These are phyloP conservation scores for Malus asiatica DNA, from an alignment of 306 rosid genomes.

Conservation along the genomic window DNA sequence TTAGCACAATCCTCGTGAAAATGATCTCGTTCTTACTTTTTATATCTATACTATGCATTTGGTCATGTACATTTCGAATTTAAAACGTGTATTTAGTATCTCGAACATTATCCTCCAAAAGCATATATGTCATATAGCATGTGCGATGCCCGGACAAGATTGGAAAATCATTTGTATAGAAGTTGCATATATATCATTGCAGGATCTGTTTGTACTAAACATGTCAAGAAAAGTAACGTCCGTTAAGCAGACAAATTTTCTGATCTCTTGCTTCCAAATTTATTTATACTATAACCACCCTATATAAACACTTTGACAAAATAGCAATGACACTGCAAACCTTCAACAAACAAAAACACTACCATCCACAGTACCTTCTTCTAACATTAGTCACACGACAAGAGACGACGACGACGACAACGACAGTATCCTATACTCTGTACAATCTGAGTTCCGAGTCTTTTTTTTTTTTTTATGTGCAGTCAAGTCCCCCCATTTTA, in stretches of 20 bases:
- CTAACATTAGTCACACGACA: constrained; percentile 21
- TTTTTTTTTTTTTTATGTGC: constrained; percentile 31
- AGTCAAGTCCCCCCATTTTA: constrained; percentile 33
- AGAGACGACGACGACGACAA: constrained; percentile 1
- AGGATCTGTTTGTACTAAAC: constrained; percentile 10
- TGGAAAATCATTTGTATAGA: neutral
- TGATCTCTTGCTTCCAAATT: constrained; percentile 27
- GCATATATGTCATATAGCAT: neutral
- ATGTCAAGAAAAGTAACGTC: constrained; percentile 15
- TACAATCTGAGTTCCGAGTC: constrained; percentile 42
- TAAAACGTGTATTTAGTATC: too few relatives aligned
- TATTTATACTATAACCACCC: constrained; percentile 32
- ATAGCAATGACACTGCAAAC: constrained; percentile 35
- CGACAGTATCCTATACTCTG: constrained; percentile 46
- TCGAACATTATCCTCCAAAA: too few relatives aligned
- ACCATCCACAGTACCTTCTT: constrained; percentile 23
- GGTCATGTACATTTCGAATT: too few relatives aligned
- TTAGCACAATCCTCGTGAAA: too few relatives aligned
- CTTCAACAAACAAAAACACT: constrained; percentile 21
- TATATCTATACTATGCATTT: too few relatives aligned
- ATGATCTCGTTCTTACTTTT: too few relatives aligned
- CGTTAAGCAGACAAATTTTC: constrained; percentile 19
- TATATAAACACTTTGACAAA: constrained; percentile 32
- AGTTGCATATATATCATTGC: constrained; percentile 23
- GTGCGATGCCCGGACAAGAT: neutral